Conservation (phyloP, 2,329 filamentous ascomycete species). For the Thielaviopsis punctulata region DNA sequence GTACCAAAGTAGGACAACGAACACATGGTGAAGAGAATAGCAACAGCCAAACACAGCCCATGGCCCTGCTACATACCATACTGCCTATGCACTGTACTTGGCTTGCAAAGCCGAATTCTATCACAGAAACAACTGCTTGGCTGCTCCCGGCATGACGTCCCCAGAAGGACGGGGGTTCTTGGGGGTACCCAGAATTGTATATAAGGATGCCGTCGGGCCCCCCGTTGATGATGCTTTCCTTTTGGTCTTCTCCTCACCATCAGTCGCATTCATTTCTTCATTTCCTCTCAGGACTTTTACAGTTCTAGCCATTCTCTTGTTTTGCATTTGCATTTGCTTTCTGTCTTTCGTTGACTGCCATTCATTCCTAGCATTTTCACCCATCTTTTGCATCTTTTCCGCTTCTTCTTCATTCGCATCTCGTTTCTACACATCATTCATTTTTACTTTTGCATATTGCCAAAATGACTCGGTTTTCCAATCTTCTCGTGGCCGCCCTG, state of each 20-base stretch:
- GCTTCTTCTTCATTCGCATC: background rate
- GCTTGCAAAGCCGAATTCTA: too few relatives aligned
- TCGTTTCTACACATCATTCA: background rate
- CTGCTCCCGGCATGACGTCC: too few relatives aligned
- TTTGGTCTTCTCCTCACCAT: background rate
- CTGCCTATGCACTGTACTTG: too few relatives aligned
- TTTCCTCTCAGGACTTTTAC: conserved; percentile 5
- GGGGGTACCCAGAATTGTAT: background rate
- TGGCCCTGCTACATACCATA: too few relatives aligned
- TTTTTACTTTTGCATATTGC: background rate
- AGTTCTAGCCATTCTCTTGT: conserved; percentile 7
- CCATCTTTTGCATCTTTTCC: conserved; percentile 1
- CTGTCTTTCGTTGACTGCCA: background rate
- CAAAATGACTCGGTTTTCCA: conserved; percentile 5
- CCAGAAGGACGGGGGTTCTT: too few relatives aligned
- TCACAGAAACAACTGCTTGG: background rate
- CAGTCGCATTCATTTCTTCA: conserved; percentile 2
- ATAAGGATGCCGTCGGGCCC: background rate
- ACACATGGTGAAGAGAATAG: background rate
- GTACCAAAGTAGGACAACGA: too few relatives aligned
- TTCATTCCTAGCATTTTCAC: background rate
- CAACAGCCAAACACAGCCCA: too few relatives aligned
- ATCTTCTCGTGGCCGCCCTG: conserved; percentile 5
- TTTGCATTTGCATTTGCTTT: background rate
- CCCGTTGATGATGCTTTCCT: background rate